These are phyloP conservation scores for Clarireedia sp. DNA, from an alignment of 2,329 filamentous ascomycete genomes.

Conservation along the genomic window DNA sequence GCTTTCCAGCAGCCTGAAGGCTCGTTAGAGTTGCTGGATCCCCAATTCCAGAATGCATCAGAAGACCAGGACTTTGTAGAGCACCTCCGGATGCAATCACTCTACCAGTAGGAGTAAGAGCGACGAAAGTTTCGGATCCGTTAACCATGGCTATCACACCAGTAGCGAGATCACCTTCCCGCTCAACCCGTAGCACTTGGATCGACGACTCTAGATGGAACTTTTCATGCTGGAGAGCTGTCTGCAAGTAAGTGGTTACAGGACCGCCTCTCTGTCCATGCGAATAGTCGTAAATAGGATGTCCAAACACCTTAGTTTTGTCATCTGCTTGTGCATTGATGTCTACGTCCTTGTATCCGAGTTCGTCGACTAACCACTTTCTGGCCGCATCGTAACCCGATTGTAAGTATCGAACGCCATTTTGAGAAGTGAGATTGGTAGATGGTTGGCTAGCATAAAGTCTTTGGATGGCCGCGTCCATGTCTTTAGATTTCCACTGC, in stretches of 20 bases:
- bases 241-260: slow-evolving; percentile 41
- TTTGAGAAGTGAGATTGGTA: slow-evolving; percentile 36
- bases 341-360: slow-evolving; percentile 39
- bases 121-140: slow-evolving; percentile 19
- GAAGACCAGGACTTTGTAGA: slow-evolving; percentile 43
- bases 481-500: slow-evolving; percentile 43
- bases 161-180: slow-evolving; percentile 33
- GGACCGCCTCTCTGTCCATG: slow-evolving; percentile 43
- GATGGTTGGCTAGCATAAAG: slow-evolving; percentile 38
- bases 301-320: slow-evolving; percentile 41
- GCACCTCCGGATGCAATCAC: slow-evolving; percentile 43
- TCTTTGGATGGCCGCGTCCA: slow-evolving; percentile 37
- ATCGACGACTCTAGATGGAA: slow-evolving; percentile 39
- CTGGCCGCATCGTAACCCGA: slow-evolving; percentile 39
- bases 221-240: slow-evolving; percentile 34
- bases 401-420: slow-evolving; percentile 40
- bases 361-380: slow-evolving; percentile 42
- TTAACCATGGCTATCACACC: slow-evolving; percentile 34
- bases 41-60: slow-evolving; percentile 45
- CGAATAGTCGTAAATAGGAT: slow-evolving; percentile 41
- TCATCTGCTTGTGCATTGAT: slow-evolving; percentile 39
- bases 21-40: slow-evolving; percentile 24
- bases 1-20: slow-evolving; percentile 31
- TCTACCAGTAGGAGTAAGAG: slow-evolving; percentile 16
- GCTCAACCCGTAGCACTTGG: slow-evolving; percentile 38